Base-by-base conservation (phyloP, 2,329 filamentous ascomycete species). In the Grosmannia penicillata region DNA sequence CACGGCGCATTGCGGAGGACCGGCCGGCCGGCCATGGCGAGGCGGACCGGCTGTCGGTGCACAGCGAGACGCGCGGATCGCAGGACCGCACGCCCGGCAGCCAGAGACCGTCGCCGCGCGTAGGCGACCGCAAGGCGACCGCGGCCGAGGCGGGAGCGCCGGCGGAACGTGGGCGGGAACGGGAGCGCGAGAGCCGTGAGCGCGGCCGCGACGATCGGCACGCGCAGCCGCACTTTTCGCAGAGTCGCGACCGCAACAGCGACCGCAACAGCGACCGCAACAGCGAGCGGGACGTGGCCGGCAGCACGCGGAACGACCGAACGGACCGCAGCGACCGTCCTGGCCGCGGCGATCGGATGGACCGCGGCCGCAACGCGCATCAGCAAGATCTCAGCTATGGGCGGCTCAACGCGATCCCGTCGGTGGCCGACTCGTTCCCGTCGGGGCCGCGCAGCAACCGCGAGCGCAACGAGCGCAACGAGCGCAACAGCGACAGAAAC, bases 331-430 rank as follows among this genome's bases (percentile, higher is more conserved):
- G 23, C 9, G 38, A 44, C 13, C 44, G 40, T 8, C 23, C 4
- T 24, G 37, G 27, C 23, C 36, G 36, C 19, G n/a, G 14, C 8
- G 36, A 27, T 14, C 27, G 36, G 5, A 9, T 23, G 7, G 40
- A 38, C 25, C 36, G 42, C 26, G 25, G 36, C 22, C 38, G 36
- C 13, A 24, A 26, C 6, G 10, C 23, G 8, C 61, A 59, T 39
- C 66, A 70, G 43, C 67, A 74, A 45, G 74, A 79, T 51, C 68
- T 70, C 14, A 74, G 70, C 40, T 78, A 78, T 47, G 75, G 75
- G 22, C 70, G 75, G 3, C 59, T 79, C 34, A 77, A 72, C 44
- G 57, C 66, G 2, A 63, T 68, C 36, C 59, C 65, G 35, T 59
- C 61, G 19, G 53, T 62, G 24, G 49, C 50, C 22, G 63, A 53